Evolutionary conservation across 176 grass and related monocot genomes (phyloP).

Genomic region (Zea luxurians): DNA sequence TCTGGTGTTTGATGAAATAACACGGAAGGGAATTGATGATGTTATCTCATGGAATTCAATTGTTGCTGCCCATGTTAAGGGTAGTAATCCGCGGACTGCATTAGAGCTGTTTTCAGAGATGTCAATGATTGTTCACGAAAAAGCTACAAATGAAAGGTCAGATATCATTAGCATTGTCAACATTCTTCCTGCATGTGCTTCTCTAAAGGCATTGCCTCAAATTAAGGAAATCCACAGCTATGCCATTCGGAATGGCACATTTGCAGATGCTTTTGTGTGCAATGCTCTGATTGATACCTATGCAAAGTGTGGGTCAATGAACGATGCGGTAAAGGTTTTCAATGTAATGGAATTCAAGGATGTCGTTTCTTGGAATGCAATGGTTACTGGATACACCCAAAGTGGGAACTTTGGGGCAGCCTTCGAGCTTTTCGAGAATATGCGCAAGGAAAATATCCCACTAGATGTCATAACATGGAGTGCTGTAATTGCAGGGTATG

Average conservation of each 20-base stretch:
- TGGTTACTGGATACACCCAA: slow-evolving; percentile 79
- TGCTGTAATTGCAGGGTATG: slow-evolving; percentile 76
- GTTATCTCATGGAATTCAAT: slow-evolving; percentile 90
- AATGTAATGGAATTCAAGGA: slow-evolving; percentile 64
- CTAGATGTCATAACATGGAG: slow-evolving; percentile 76
- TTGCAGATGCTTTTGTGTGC: slow-evolving; percentile 71
- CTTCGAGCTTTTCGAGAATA: slow-evolving; percentile 63
- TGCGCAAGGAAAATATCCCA: slow-evolving; percentile 61
- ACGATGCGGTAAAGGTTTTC: slow-evolving; percentile 72
- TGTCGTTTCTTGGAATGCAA: slow-evolving; percentile 71
- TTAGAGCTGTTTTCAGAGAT: slow-evolving; percentile 68
- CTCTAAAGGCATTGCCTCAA: slow-evolving; percentile 58
- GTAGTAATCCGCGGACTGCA: slow-evolving; percentile 45
- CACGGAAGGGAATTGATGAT: slow-evolving; percentile 70
- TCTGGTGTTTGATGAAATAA: slow-evolving; percentile 72
- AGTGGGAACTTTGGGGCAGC: slow-evolving; percentile 75
- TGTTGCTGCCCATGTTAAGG: slow-evolving; percentile 65
- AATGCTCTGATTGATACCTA: slow-evolving; percentile 71
- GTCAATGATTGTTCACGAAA: slow-evolving; percentile 46
- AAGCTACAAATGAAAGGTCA: slow-evolving; percentile 55
- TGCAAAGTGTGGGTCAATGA: slow-evolving; percentile 72
- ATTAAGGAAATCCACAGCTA: slow-evolving; percentile 80
- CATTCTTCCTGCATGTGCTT: slow-evolving; percentile 87
- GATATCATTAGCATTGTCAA: slow-evolving; percentile 86
- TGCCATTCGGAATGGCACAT: slow-evolving; percentile 68